Percentiles rank a stretch among this genome's conserved stretches.
These are phyloP conservation scores for Penicillium ochrochloron DNA, from an alignment of 495 filamentous ascomycete species.

Conservation along the genomic window DNA sequence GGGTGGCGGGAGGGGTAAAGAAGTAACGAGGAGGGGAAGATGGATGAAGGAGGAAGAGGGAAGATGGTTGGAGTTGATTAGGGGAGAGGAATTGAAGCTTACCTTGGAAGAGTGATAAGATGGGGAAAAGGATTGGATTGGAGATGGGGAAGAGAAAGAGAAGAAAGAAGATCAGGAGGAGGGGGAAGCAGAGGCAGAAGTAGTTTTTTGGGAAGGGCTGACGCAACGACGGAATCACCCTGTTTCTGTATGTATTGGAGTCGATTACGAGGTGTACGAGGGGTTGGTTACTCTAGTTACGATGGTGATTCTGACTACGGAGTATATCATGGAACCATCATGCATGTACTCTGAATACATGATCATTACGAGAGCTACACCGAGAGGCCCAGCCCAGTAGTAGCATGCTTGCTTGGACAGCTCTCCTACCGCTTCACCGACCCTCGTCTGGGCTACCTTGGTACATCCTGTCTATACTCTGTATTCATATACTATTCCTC, in stretches of 20 bases:
- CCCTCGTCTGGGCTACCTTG: neutral
- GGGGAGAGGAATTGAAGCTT: conserved; percentile 22
- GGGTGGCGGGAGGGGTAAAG: conserved; percentile 12
- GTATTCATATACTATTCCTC: too few relatives aligned
- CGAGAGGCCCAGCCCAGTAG: neutral
- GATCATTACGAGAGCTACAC: neutral
- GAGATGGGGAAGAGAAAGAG: conserved; percentile 35
- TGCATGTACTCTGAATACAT: neutral
- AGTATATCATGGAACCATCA: neutral
- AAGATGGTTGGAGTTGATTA: neutral
- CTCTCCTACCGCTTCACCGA: neutral
- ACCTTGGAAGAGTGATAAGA: conserved; percentile 31
- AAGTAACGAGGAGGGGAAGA: conserved; percentile 21
- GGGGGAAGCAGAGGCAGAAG: conserved; percentile 31
- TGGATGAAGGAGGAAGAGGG: conserved; percentile 21
- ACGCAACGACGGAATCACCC: conserved; percentile 51
- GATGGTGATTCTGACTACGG: neutral
- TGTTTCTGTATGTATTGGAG: neutral
- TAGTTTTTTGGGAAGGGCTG: conserved; percentile 43
- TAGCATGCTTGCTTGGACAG: neutral
- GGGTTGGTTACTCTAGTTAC: neutral
- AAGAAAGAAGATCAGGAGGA: conserved; percentile 24
- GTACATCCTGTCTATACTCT: too few relatives aligned
- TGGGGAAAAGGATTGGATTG: conserved; percentile 28
- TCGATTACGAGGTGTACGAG: neutral